Evolutionary conservation across 805 yeast species (phyloP).

Genomic region (Hyphopichia homilentoma): DNA sequence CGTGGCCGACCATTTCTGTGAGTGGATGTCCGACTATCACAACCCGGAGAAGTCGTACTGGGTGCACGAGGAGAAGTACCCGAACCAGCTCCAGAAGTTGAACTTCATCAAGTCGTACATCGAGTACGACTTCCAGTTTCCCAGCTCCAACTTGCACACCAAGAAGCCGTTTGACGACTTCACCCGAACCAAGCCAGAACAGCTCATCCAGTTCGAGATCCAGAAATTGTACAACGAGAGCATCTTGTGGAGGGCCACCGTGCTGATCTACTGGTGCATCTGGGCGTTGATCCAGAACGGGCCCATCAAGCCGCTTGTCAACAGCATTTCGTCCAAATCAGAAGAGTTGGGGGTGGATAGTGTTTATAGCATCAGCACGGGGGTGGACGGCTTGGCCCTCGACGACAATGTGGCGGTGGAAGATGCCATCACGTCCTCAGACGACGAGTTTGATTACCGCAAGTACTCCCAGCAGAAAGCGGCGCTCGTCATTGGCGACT

Average conservation of each 20-base stretch:
- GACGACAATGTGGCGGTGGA: constrained; percentile 22
- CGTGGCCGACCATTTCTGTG: constrained; percentile 88
- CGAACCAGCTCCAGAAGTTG: constrained; percentile 62
- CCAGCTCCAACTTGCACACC: constrained; percentile 27
- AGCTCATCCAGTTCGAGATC: constrained; percentile 39
- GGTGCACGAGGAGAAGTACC: constrained; percentile 57
- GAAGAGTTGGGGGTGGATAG: constrained; percentile 38
- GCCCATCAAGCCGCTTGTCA: constrained; percentile 20
- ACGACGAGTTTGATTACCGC: constrained; percentile 75
- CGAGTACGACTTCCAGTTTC: constrained; percentile 48
- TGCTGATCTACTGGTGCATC: constrained; percentile 74
- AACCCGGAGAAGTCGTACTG: constrained; percentile 50
- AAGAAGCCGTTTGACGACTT: constrained; percentile 9
- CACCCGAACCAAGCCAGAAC: too few relatives aligned
- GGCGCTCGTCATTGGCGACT: constrained; percentile 70
- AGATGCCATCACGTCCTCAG: constrained; percentile 34
- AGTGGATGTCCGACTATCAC: constrained; percentile 96
- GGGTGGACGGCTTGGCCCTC: constrained; percentile 50
- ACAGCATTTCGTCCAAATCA: constrained; percentile 13
- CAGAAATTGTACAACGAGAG: constrained; percentile 60
- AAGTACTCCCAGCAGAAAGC: constrained; percentile 74
- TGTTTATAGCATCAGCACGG: constrained; percentile 41
- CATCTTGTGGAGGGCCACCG: constrained; percentile 76
- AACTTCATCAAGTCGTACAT: constrained; percentile 77
- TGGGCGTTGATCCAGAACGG: constrained; percentile 91